Conservation (phyloP, 2,329 filamentous ascomycete species). For the Xylariaceae sp. region DNA sequence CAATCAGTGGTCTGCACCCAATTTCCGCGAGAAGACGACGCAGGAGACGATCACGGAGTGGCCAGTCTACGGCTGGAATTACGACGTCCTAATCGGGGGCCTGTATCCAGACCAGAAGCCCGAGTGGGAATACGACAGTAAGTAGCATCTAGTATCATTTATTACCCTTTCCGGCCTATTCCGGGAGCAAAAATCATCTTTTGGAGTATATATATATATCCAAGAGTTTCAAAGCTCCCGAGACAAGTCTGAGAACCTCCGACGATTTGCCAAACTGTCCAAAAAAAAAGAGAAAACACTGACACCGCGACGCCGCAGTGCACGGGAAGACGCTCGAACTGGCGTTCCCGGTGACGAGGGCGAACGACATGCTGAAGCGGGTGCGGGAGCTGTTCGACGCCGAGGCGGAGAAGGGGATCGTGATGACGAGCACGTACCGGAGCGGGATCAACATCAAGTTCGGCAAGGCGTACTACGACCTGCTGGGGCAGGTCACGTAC, state of each 20-base stretch:
- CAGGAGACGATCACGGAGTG: slow-evolving; percentile 46
- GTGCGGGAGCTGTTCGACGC: slow-evolving; percentile 53
- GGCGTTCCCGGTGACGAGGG: slow-evolving; percentile 52
- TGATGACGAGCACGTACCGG: slow-evolving; percentile 55
- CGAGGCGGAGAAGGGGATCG: slow-evolving; percentile 44
- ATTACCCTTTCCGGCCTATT: too few species aligned
- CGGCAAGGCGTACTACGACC: slow-evolving; percentile 50
- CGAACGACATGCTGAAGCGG: slow-evolving; percentile 52
- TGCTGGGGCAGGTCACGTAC: slow-evolving; percentile 53
- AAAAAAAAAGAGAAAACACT: too few species aligned
- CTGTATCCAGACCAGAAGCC: slow-evolving; percentile 51
- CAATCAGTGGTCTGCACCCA: slow-evolving; percentile 50
- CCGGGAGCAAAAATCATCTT: too few species aligned
- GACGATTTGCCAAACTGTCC: too few species aligned
- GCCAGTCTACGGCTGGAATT: slow-evolving; percentile 58
- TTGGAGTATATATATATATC: too few species aligned
- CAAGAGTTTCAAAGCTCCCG: too few species aligned
- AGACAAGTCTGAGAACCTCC: too few species aligned
- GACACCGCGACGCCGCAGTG: too few species aligned
- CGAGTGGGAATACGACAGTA: slow-evolving; percentile 53
- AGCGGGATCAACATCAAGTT: slow-evolving; percentile 58
- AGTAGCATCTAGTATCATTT: too few species aligned
- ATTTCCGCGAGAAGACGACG: slow-evolving; percentile 55
- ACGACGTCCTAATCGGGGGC: slow-evolving; percentile 56
- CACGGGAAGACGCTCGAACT: slow-evolving; percentile 54